phyloP scores from a whole-genome alignment of 1,284 basidiomycete species.

The Exobasidium cylindrosporum region DNA sequence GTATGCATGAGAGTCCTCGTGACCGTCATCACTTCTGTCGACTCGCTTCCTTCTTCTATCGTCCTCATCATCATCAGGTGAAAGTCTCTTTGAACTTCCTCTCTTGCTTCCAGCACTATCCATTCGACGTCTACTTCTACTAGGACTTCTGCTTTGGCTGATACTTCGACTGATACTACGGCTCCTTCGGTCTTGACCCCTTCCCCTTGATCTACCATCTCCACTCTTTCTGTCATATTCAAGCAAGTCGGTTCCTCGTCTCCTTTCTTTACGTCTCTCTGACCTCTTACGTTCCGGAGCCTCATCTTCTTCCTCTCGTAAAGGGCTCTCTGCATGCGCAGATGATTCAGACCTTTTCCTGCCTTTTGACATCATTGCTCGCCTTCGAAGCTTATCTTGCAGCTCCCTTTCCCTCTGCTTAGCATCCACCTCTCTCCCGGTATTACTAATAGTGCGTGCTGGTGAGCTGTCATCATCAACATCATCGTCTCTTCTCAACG shows the following conservation, averaged over 20 bases:
- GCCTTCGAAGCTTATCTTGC: constrained; percentile 44
- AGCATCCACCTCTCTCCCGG: constrained; percentile 16
- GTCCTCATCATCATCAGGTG: not conserved
- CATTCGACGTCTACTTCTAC: not conserved
- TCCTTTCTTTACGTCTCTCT: constrained; percentile 41
- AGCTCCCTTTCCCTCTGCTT: constrained; percentile 45
- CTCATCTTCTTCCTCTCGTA: not conserved
- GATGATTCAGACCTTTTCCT: constrained; percentile 5
- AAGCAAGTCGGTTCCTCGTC: constrained; percentile 23
- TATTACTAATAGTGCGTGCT: no score
- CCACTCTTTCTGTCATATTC: not conserved
- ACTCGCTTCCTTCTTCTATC: not conserved
- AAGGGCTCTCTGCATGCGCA: not conserved
- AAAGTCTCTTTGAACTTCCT: not conserved
- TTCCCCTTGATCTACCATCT: not conserved
- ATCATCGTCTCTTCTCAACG: not conserved
- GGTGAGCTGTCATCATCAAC: no score
- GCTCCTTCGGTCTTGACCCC: not conserved
- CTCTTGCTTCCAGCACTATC: not conserved
- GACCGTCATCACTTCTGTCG: not conserved
- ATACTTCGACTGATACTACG: not conserved
- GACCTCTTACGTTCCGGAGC: constrained; percentile 34
- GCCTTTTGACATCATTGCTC: constrained; percentile 11
- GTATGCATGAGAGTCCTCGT: not conserved
- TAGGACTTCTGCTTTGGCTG: constrained; percentile 1